Evolutionary conservation across 2,329 filamentous ascomycete genomes (phyloP), one percentile per base, ranked within the genome.

Genomic region (Lasiodiplodia citricola): DNA sequence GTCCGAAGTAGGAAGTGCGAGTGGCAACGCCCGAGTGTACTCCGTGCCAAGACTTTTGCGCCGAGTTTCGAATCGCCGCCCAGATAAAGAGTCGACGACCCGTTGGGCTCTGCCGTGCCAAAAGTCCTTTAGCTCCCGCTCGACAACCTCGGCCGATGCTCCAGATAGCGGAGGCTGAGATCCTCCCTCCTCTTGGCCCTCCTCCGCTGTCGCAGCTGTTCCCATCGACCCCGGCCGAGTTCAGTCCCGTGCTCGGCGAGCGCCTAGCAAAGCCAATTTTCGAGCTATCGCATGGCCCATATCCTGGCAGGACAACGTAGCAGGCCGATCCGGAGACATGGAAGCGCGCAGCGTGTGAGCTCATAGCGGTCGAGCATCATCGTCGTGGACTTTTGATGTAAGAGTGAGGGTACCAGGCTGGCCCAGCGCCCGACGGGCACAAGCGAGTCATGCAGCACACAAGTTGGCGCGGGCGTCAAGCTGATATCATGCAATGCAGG

Each of bases 401-500:
- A 52, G 60, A 50, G 21, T 35, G 47, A 35, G 31, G 37, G 31
- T 35, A 35, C 31, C 8, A 35, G 44, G 31, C 38, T 57, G 31
- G 60, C 18, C 41, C 37, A 47, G 57, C 21, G 23, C 18, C 37
- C 23, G 25, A 10, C 41, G 57, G 47, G 28, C 38, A 18, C 23
- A 55, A 21, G 63, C 63, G 63, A 66, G 63, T 66, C 63, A 66
- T 66, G 63, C 52, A 44, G 21, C 47, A 18, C 38, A 25, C 38
- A 10, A 35, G 58, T 38, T 47, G 37, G 28, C 44, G 44, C 21
- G 54, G 64, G 38, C 54, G 64, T 67, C 54, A 67, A 58, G 65
- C 44, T 67, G 65, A 67, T 67, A 67, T 67, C 65, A 67, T 51
- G 55, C 51, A 67, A 44, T 50, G 50, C 62, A 65, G 47, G 47